A percentile compares a stretch with the other conserved stretches of the same genome.
Conservation (phyloP, 73 alveolate genomes). For the Stentor roeselii region DNA sequence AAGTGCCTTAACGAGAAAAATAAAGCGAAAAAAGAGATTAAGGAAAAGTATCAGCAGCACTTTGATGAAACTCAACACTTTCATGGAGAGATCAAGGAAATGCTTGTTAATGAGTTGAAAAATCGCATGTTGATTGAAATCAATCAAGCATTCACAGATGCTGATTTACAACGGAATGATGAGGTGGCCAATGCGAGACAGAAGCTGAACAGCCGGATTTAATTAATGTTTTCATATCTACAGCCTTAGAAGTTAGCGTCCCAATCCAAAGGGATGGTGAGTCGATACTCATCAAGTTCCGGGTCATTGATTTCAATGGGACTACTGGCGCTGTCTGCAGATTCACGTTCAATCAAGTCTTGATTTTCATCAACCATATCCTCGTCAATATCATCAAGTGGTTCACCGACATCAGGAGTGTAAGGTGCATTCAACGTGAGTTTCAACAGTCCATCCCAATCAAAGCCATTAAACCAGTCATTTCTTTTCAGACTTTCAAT, state of each 20-base stretch:
- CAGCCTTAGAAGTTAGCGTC: not conserved
- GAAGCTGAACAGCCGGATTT: not conserved
- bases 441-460: constrained; percentile 16
- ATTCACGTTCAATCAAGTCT: not conserved
- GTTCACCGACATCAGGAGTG: constrained; percentile 20
- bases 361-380: not conserved
- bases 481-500: constrained; percentile 44
- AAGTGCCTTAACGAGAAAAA: too few species aligned
- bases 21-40: too few species aligned
- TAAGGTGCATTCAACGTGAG: not conserved
- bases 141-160: not conserved
- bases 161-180: not conserved
- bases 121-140: not conserved
- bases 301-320: constrained; percentile 10
- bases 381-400: not conserved
- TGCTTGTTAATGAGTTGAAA: not conserved
- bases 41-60: not conserved
- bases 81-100: not conserved
- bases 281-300: constrained; percentile 5
- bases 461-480: constrained; percentile 50
- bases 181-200: not conserved
- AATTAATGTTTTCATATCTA: too few species aligned
- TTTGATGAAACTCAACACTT: not conserved
- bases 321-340: not conserved
- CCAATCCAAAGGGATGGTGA: not conserved